A percentile compares a stretch with the other conserved stretches of the same genome.
These are phyloP conservation scores for Inonotus hispidus DNA, from an alignment of 1,284 basidiomycete species.

Conservation along the genomic window DNA sequence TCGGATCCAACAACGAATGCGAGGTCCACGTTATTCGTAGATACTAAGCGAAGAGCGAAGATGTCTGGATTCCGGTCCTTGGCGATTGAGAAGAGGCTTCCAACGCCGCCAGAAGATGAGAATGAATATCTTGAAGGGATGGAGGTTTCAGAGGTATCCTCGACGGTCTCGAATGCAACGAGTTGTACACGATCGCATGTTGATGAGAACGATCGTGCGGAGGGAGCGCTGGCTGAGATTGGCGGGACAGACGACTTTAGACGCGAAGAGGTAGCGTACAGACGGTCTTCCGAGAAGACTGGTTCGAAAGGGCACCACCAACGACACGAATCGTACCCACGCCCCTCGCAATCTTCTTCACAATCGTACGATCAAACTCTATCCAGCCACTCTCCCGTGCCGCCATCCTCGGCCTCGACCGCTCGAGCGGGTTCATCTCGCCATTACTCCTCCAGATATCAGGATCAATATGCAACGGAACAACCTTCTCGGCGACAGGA, in stretches of 20 bases:
- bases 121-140: neutral
- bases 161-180: neutral
- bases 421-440: neutral
- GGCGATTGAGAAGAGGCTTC: constrained; percentile 8
- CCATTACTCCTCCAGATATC: neutral
- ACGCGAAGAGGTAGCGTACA: neutral
- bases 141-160: neutral
- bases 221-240: neutral
- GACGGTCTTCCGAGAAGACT: neutral
- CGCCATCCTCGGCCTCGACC: neutral
- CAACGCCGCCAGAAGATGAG: constrained; percentile 15
- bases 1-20: neutral
- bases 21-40: neutral
- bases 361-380: no score
- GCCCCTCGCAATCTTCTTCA: neutral
- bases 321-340: neutral
- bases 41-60: neutral
- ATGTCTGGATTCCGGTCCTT: neutral
- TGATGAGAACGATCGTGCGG: neutral
- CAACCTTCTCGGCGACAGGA: neutral
- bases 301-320: neutral
- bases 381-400: neutral
- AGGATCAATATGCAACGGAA: neutral
- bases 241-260: neutral
- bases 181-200: neutral